phyloP scores from a whole-genome alignment of 108 stramenopile genomes.

The Fragilaria crotonensis region DNA sequence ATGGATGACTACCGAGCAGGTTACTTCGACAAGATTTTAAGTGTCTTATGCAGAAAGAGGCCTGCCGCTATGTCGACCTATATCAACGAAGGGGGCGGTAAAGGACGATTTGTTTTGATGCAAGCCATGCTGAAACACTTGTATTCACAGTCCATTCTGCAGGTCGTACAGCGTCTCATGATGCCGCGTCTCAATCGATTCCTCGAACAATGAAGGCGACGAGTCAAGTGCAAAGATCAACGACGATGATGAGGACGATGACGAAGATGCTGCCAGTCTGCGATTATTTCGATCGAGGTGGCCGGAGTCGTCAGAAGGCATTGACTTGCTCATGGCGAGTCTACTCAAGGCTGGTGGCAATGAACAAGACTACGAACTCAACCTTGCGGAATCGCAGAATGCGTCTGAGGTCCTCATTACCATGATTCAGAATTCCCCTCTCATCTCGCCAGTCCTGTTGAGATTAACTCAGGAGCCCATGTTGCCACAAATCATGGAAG shows the following conservation, averaged over 20 bases:
- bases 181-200: constrained; percentile 65
- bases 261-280: too few species aligned
- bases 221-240: too few species aligned
- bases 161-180: constrained; percentile 86
- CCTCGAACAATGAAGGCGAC: too few species aligned
- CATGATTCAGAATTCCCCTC: constrained; percentile 76
- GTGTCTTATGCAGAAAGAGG: constrained; percentile 63
- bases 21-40: constrained; percentile 90
- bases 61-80: constrained; percentile 51
- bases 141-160: constrained; percentile 90
- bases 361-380: constrained; percentile 26
- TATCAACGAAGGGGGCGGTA: constrained; percentile 48
- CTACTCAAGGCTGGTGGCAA: constrained; percentile 30
- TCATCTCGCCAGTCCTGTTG: constrained; percentile 51
- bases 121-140: constrained; percentile 76
- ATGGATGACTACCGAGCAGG: constrained; percentile 90
- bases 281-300: constrained; percentile 65
- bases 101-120: constrained; percentile 48
- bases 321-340: constrained; percentile 50
- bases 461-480: constrained; percentile 47
- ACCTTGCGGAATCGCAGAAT: constrained; percentile 42
- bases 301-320: constrained; percentile 43
- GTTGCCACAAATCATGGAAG: constrained; percentile 44
- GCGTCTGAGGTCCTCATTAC: constrained; percentile 78
- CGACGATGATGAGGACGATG: constrained; percentile 15